phyloP scores from a whole-genome alignment of 495 filamentous ascomycete genomes.

The Penicillium arizonense region DNA sequence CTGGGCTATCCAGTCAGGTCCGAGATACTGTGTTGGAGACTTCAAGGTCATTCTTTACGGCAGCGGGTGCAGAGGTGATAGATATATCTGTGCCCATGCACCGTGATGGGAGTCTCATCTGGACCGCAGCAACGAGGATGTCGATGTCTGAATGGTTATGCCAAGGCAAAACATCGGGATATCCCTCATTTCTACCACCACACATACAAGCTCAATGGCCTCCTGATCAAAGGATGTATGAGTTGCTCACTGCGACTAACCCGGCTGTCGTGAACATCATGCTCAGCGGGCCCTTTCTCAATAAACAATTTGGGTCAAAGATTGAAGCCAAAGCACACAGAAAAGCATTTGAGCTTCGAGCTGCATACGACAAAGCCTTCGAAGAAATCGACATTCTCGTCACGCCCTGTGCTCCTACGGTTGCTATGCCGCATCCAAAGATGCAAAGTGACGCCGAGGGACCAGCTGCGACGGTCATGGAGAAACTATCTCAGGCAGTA shows the following conservation, averaged over 20 bases:
- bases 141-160: slow-evolving; percentile 31
- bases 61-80: slow-evolving; percentile 46
- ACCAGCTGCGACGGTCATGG: slow-evolving; percentile 17
- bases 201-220: slow-evolving; percentile 24
- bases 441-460: slow-evolving; percentile 6
- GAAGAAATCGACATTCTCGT: slow-evolving; percentile 44
- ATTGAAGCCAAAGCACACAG: slow-evolving; percentile 41
- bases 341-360: slow-evolving; percentile 39
- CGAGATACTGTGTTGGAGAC: slow-evolving; percentile 36
- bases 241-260: slow-evolving; percentile 27
- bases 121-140: slow-evolving; percentile 41
- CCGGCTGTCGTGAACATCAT: slow-evolving; percentile 31
- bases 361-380: slow-evolving; percentile 44
- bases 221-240: slow-evolving; percentile 31
- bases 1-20: slow-evolving; percentile 39
- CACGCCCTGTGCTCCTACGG: slow-evolving; percentile 40
- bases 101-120: slow-evolving; percentile 40
- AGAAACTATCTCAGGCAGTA: slow-evolving; percentile 31
- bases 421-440: slow-evolving; percentile 33
- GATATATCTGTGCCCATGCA: slow-evolving; percentile 54
- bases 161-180: slow-evolving; percentile 28
- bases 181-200: slow-evolving; percentile 21
- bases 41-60: slow-evolving; percentile 35
- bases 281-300: slow-evolving; percentile 30
- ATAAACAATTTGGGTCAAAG: slow-evolving; percentile 17